phyloP scores from a whole-genome alignment of 495 filamentous ascomycete species.

The Rostrohypoxylon terebratum region DNA sequence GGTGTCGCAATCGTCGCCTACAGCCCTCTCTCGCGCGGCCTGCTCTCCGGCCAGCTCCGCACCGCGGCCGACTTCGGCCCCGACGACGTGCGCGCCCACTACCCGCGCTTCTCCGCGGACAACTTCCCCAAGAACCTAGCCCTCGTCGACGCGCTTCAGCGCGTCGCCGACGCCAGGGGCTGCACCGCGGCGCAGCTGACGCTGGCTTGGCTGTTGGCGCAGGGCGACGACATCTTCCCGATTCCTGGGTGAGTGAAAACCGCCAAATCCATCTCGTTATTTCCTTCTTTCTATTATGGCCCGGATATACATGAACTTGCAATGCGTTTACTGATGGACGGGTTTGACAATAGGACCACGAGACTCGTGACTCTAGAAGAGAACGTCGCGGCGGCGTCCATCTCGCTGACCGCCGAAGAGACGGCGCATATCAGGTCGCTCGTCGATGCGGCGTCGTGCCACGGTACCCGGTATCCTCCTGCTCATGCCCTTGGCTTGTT shows the following conservation, averaged over 20 bases:
- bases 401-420: slow-evolving; percentile 49
- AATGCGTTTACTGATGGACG: neutral
- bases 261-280: neutral
- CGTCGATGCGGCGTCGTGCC: slow-evolving; percentile 23
- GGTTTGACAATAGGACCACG: slow-evolving; percentile 38
- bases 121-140: slow-evolving; percentile 65
- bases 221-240: slow-evolving; percentile 70
- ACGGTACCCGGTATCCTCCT: slow-evolving; percentile 19
- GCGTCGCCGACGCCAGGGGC: slow-evolving; percentile 61
- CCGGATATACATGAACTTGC: neutral
- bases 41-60: slow-evolving; percentile 64
- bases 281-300: neutral
- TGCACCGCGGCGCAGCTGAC: slow-evolving; percentile 63
- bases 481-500: slow-evolving; percentile 23
- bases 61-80: slow-evolving; percentile 59
- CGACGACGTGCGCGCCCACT: slow-evolving; percentile 54
- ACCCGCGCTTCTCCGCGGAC: slow-evolving; percentile 63
- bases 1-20: slow-evolving; percentile 71
- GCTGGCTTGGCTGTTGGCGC: slow-evolving; percentile 69
- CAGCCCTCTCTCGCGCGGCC: slow-evolving; percentile 70
- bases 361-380: slow-evolving; percentile 50
- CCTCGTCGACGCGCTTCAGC: slow-evolving; percentile 57
- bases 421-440: slow-evolving; percentile 40
- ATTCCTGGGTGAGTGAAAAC: slow-evolving; percentile 61
- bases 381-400: slow-evolving; percentile 48